Conservation (phyloP, 495 filamentous ascomycete species). For the Lasiosphaeria hispida region DNA sequence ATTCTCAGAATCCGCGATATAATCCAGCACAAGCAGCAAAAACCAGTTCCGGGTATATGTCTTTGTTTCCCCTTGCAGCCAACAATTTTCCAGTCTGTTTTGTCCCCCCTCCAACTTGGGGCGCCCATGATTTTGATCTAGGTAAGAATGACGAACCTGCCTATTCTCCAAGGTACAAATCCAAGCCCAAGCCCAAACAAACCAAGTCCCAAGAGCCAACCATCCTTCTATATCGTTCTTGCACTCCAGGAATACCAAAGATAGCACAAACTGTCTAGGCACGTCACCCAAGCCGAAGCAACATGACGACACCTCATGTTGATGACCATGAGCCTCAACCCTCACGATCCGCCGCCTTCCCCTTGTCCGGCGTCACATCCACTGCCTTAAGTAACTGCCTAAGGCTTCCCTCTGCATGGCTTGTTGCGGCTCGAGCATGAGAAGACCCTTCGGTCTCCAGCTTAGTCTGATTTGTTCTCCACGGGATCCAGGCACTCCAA, state of each 20-base stretch:
- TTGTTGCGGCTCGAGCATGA: slow-evolving; percentile 6
- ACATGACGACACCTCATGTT: too few relatives aligned
- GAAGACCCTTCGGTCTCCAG: background rate
- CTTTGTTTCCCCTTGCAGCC: background rate
- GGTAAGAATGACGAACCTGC: too few relatives aligned
- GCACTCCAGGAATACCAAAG: too few relatives aligned
- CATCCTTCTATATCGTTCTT: too few relatives aligned
- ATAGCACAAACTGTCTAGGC: too few relatives aligned
- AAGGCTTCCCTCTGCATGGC: slow-evolving; percentile 31
- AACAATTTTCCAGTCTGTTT: too few relatives aligned
- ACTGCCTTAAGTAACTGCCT: slow-evolving; percentile 26
- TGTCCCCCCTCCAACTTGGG: too few relatives aligned
- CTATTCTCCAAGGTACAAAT: too few relatives aligned
- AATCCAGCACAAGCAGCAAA: background rate
- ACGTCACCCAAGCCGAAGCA: too few relatives aligned
- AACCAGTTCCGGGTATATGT: background rate
- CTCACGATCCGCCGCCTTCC: slow-evolving; percentile 19
- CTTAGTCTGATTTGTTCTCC: slow-evolving; percentile 12
- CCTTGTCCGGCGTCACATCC: slow-evolving; percentile 19
- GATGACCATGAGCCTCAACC: background rate
- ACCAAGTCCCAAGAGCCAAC: too few relatives aligned
- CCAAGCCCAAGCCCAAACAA: too few relatives aligned
- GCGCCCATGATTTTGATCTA: too few relatives aligned
- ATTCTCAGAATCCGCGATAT: background rate
- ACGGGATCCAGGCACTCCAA: slow-evolving; percentile 31